Conservation (phyloP, 2,329 filamentous ascomycete genomes). For the Fusarium staphyleae region DNA sequence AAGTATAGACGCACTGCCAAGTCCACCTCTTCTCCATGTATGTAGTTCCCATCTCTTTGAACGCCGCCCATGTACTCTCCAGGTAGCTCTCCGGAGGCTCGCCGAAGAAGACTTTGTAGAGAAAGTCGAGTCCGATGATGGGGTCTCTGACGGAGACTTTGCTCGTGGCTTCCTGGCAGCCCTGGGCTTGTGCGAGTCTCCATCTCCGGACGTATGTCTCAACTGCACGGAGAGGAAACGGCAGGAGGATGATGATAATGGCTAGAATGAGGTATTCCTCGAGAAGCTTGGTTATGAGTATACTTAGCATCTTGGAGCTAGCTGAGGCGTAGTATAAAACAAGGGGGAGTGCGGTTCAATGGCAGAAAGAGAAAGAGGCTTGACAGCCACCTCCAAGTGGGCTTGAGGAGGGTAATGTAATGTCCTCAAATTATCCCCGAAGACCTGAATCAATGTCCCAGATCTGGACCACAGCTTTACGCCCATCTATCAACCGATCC, state of each 20-base stretch:
- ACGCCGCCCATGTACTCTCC: constrained; percentile 38
- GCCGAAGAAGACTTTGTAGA: constrained; percentile 43
- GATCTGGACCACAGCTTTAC: constrained; percentile 29
- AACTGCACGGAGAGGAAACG: constrained; percentile 20
- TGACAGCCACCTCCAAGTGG: constrained; percentile 24
- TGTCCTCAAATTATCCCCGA: constrained; percentile 36
- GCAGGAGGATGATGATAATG: constrained; percentile 28
- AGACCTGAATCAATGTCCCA: constrained; percentile 40
- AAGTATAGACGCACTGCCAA: constrained; percentile 46
- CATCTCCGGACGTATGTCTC: constrained; percentile 24
- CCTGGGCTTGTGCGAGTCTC: constrained; percentile 26
- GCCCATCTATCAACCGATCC: constrained; percentile 4
- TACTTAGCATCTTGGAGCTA: constrained; percentile 27
- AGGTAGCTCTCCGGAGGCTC: constrained; percentile 40
- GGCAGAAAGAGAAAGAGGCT: constrained; percentile 13
- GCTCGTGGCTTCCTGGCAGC: constrained; percentile 37
- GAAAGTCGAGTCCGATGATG: constrained; percentile 47
- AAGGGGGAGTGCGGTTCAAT: constrained; percentile 4
- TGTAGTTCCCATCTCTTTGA: constrained; percentile 43
- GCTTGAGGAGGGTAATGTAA: constrained; percentile 33
- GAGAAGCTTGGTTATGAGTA: constrained; percentile 22
- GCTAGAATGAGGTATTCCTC: constrained; percentile 29
- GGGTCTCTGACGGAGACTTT: constrained; percentile 42
- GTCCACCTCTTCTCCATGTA: constrained; percentile 46
- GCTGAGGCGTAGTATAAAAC: not conserved